These are phyloP conservation scores for Zarea fungicola DNA, from an alignment of 2,329 filamentous ascomycete species.

Conservation along the genomic window DNA sequence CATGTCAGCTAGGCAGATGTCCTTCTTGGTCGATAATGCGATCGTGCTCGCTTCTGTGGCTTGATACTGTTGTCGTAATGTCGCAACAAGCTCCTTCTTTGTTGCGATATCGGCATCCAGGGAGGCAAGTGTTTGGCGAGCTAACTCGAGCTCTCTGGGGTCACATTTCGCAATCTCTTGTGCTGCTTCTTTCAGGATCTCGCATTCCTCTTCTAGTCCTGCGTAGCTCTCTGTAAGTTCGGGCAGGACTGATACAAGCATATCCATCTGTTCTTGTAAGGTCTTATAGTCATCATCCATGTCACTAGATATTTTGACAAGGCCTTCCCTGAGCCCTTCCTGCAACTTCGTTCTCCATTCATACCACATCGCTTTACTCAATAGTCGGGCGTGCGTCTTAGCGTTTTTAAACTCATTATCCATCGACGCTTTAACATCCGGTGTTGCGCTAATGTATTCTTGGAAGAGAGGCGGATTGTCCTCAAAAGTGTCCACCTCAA, in stretches of 20 bases:
- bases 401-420: constrained; percentile 97
- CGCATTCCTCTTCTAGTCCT: constrained; percentile 56
- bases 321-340: constrained; percentile 71
- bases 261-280: constrained; percentile 61
- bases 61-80: constrained; percentile 61
- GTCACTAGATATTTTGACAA: constrained; percentile 68
- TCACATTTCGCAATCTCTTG: constrained; percentile 75
- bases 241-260: constrained; percentile 65
- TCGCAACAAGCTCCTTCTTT: constrained; percentile 62
- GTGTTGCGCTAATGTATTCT: constrained; percentile 81
- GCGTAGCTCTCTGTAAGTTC: constrained; percentile 55
- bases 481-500: constrained; percentile 81
- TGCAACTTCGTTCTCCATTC: constrained; percentile 92
- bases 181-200: constrained; percentile 65
- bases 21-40: constrained; percentile 59
- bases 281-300: constrained; percentile 69
- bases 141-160: constrained; percentile 67
- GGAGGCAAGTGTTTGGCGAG: constrained; percentile 61
- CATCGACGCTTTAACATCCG: constrained; percentile 80
- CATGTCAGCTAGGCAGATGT: constrained; percentile 67
- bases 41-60: constrained; percentile 62
- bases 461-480: constrained; percentile 89
- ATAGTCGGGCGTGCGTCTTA: constrained; percentile 82
- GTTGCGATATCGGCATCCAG: constrained; percentile 64
- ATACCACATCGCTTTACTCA: constrained; percentile 97